Percentiles rank a stretch among this genome's conserved stretches.
phyloP scores from a whole-genome alignment of 768 basidiomycete species.

The Suillus tomentosus region DNA sequence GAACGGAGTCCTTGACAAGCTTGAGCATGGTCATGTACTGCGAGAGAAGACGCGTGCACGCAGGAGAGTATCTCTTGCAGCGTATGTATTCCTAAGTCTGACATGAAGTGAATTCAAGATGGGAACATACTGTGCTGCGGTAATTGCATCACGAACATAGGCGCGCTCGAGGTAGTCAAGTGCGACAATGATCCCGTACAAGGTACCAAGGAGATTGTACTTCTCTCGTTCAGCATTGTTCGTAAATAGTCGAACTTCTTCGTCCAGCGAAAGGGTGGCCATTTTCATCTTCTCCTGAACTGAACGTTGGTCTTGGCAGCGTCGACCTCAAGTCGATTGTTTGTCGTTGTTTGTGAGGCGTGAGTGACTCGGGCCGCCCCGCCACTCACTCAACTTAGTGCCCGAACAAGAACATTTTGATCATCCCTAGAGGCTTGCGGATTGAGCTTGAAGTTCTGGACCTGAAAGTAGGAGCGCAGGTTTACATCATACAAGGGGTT shows the following conservation, averaged over 20 bases:
- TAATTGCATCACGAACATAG: constrained; percentile 91
- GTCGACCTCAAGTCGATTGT: background rate
- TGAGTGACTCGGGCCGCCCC: no score
- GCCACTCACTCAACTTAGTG: no score
- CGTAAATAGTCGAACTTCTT: constrained; percentile 87
- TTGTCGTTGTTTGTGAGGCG: background rate
- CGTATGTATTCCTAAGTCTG: constrained; percentile 13
- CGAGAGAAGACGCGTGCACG: constrained; percentile 89
- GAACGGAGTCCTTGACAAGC: constrained; percentile 88
- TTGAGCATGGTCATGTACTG: constrained; percentile 98
- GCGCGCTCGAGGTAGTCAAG: constrained; percentile 95
- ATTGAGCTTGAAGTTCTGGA: background rate
- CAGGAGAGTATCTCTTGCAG: constrained; percentile 87
- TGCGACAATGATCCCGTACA: constrained; percentile 89
- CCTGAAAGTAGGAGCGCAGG: background rate
- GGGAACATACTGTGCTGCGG: constrained; percentile 79
- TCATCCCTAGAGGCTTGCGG: background rate
- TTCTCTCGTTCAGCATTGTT: constrained; percentile 90
- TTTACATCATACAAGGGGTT: background rate
- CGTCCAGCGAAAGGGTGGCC: constrained; percentile 68
- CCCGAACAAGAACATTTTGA: background rate
- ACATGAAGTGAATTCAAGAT: background rate
- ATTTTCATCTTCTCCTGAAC: constrained; percentile 22
- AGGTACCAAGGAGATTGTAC: constrained; percentile 82
- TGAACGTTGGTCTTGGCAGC: no score